Conservation (phyloP, 495 filamentous ascomycete genomes). For the Aspergillus indologenus region DNA sequence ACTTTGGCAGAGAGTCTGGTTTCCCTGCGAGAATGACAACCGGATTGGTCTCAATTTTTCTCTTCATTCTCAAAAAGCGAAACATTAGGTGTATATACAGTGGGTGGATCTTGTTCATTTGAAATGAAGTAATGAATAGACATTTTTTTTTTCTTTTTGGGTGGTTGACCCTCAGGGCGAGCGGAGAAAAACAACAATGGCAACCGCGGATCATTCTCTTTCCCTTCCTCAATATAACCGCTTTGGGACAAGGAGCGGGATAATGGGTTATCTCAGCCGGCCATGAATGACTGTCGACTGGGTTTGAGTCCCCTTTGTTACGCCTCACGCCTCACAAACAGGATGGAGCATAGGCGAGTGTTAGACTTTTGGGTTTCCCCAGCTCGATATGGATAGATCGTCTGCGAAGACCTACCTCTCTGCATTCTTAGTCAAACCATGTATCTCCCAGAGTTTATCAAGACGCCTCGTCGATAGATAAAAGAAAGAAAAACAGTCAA, state of each 20-base stretch:
- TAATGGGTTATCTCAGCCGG: neutral
- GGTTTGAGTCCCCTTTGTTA: neutral
- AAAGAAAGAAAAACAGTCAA: neutral
- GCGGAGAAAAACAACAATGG: conserved; percentile 27
- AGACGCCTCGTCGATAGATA: neutral
- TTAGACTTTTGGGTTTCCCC: neutral
- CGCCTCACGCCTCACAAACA: neutral
- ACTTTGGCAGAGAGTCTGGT: neutral
- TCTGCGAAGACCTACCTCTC: neutral
- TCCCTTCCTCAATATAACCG: conserved; percentile 26
- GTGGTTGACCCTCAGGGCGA: conserved; percentile 4
- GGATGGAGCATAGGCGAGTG: neutral
- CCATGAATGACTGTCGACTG: neutral
- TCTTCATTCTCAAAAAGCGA: neutral
- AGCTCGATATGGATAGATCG: neutral
- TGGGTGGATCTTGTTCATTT: conserved; percentile 5
- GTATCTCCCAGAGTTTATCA: neutral
- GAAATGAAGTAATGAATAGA: conserved; percentile 14
- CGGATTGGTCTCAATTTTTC: neutral
- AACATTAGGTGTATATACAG: conserved; percentile 15
- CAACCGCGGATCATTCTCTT: conserved; percentile 16
- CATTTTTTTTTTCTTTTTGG: too few relatives aligned
- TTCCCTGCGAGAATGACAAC: neutral
- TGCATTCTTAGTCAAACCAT: neutral
- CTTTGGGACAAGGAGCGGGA: conserved; percentile 11